phyloP scores from a whole-genome alignment of 768 basidiomycete species.

The Auriscalpium vulgare region DNA sequence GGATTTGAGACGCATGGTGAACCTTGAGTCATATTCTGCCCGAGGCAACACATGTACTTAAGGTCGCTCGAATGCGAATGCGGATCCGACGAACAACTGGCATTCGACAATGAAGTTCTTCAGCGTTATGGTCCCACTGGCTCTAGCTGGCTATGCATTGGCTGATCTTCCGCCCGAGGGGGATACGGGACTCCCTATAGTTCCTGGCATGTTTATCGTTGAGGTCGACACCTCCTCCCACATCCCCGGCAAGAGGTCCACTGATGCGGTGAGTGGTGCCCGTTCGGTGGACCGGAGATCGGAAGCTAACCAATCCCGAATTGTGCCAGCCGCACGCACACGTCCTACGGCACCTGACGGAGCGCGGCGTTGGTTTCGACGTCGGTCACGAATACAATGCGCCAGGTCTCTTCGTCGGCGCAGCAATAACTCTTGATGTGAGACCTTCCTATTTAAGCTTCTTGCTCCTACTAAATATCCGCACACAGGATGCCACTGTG shows the following conservation, averaged over 20 bases:
- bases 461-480: too few relatives aligned
- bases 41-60: too few relatives aligned
- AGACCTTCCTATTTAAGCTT: constrained; percentile 36
- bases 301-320: not conserved
- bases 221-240: not conserved
- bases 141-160: too few relatives aligned
- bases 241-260: not conserved
- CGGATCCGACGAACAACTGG: too few relatives aligned
- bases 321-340: not conserved
- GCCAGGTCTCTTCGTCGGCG: not conserved
- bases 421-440: constrained; percentile 26
- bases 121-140: too few relatives aligned
- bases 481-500: too few relatives aligned
- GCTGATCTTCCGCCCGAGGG: not conserved
- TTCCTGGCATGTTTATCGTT: not conserved
- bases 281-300: not conserved
- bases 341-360: not conserved
- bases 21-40: too few relatives aligned
- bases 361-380: not conserved
- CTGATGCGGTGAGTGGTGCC: not conserved
- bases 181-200: not conserved
- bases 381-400: not conserved
- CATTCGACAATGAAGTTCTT: too few relatives aligned
- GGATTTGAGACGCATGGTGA: too few relatives aligned
- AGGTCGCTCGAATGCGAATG: too few relatives aligned